These are phyloP conservation scores for Tagetes erecta DNA, from an alignment of 129 eudicot genomes.

Conservation along the genomic window DNA sequence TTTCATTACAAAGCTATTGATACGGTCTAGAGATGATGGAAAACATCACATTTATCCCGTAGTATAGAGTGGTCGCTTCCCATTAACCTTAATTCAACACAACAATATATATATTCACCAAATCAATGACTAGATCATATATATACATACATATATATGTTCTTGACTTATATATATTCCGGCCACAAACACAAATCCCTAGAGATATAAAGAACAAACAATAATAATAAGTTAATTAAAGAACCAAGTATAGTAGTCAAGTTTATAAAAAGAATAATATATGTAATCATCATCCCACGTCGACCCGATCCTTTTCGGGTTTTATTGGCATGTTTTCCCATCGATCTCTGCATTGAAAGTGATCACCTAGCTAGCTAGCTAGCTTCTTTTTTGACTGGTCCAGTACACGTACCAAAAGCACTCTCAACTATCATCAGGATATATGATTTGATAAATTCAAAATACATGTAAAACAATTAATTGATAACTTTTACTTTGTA, in stretches of 20 bases:
- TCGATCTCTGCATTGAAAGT: background rate
- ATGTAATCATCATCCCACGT: constrained; percentile 26
- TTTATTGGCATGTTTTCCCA: constrained; percentile 24
- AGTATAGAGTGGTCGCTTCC: no score
- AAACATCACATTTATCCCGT: no score
- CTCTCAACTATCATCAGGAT: background rate
- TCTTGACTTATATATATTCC: constrained; percentile 17
- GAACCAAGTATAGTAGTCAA: constrained; percentile 4
- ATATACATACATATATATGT: no score
- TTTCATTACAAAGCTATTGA: no score
- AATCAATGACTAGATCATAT: no score
- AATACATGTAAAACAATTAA: no score
- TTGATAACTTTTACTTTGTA: no score
- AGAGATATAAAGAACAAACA: constrained; percentile 25
- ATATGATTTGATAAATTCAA: no score
- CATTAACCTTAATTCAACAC: no score
- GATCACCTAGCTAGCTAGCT: no score
- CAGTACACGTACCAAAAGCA: constrained; percentile 14
- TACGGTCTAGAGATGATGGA: no score
- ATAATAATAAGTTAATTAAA: background rate
- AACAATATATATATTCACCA: no score
- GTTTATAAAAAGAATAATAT: constrained; percentile 27
- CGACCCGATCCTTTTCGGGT: constrained; percentile 24
- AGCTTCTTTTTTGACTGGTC: constrained; percentile 34
- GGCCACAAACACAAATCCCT: constrained; percentile 39